These are phyloP conservation scores for Ophiocordyceps camponoti-leonardi DNA, from an alignment of 2,329 filamentous ascomycete genomes.

Conservation along the genomic window DNA sequence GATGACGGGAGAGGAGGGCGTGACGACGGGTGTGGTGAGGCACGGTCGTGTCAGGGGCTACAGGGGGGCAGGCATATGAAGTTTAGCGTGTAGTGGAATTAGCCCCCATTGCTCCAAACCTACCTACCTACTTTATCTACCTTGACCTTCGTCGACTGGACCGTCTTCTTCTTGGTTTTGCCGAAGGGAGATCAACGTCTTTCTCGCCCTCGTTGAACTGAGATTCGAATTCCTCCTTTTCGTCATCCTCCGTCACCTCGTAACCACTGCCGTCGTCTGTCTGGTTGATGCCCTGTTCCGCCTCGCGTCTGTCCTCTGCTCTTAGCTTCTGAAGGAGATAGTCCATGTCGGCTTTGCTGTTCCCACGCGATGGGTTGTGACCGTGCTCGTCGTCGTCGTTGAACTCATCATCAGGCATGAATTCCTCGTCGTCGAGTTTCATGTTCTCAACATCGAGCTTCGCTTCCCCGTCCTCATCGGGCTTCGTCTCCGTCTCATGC, in stretches of 20 bases:
- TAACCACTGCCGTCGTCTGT: background rate
- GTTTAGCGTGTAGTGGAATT: too few species aligned
- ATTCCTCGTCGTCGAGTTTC: too few species aligned
- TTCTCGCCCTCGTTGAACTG: background rate
- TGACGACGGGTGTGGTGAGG: constrained; percentile 55
- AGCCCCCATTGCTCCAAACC: too few species aligned
- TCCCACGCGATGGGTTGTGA: too few species aligned
- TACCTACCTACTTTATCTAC: background rate
- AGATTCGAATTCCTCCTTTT: background rate
- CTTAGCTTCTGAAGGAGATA: too few species aligned
- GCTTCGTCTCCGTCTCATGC: too few species aligned
- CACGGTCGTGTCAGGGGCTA: constrained; percentile 45
- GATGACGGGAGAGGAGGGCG: constrained; percentile 77
- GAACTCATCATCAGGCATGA: too few species aligned
- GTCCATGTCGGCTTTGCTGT: too few species aligned
- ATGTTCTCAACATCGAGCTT: too few species aligned
- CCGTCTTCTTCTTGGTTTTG: background rate
- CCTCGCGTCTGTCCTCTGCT: too few species aligned
- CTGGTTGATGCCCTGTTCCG: background rate
- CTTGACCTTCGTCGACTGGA: background rate
- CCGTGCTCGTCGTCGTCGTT: too few species aligned
- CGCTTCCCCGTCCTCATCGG: too few species aligned
- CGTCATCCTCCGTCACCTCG: background rate
- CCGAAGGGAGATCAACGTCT: background rate
- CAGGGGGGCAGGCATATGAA: constrained; percentile 37